Base-by-base conservation (phyloP, 2,329 filamentous ascomycete genomes). In the Aspergillus calidoustus region DNA sequence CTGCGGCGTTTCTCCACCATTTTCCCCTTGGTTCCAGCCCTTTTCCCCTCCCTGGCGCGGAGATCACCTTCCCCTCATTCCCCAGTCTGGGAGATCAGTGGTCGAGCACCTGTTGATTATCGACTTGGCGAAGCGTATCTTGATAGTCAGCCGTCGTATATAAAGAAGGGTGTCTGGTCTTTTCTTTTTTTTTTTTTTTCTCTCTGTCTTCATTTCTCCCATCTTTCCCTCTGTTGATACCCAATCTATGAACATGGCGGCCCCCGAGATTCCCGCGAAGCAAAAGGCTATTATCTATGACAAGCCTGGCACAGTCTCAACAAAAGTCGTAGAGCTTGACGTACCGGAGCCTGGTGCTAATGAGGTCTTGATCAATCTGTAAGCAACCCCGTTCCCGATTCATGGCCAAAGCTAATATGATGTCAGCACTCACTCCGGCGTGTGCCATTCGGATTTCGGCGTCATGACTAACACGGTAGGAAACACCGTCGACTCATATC, bases 211-310 rank as follows among this genome's bases (percentile, higher is more conserved):
- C 15, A 44, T 25, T 44, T 41, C 2, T 17, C 7, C 7, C 4
- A 13, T 28, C 9, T n/a, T 28, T 28, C 15, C 43, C 13, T 30
- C 28, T 49, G 23, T 15, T 25, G 19, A 30, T 4, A 7, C 3
- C 17, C 17, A 41, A 7, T 19, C 25, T 49, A 38, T 38, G 48
- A 48, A 43, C 11, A 61, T 61, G 59, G 58, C 51, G 17, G 65
- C 67, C n/a, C 67, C 76, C 41, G 76, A 81, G 34, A 78, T 84
- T 25, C 82, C 88, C 4, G 82, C 83, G 69, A 87, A 84, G 63
- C 85, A 89, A 74, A 89, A 88, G 76, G 87, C 87, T 43, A 75
- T 78, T 61, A 78, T 90, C 60, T 90, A 89, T 70, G 87, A 90
- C 76, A 83, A 87, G 69, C 88, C 88, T 0, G 88, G 88, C 53